These are phyloP conservation scores for Mentha longifolia DNA, from an alignment of 257 asterid genomes.

Conservation along the genomic window DNA sequence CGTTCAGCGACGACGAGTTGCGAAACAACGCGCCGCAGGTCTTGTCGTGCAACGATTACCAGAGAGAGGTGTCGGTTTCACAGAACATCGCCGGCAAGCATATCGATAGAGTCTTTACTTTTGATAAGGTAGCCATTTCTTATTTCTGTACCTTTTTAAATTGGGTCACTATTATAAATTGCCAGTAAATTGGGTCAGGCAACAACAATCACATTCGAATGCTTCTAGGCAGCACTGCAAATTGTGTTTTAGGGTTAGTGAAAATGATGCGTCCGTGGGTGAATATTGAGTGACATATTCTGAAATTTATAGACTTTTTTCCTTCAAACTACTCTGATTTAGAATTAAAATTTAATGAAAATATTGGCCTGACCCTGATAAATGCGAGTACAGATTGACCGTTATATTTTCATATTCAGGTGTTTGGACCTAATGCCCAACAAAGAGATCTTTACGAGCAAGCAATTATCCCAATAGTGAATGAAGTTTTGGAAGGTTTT, in stretches of 20 bases:
- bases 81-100: slow-evolving; percentile 93
- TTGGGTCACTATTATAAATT: not conserved
- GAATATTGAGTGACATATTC: not conserved
- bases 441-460: slow-evolving; percentile 87
- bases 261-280: not conserved
- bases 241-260: not conserved
- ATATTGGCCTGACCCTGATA: not conserved
- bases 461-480: slow-evolving; percentile 79
- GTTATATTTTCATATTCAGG: slow-evolving; percentile 43
- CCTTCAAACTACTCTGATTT: not conserved
- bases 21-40: slow-evolving; percentile 90
- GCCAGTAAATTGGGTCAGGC: slow-evolving; percentile 15
- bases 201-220: not conserved
- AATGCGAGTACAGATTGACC: not conserved
- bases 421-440: slow-evolving; percentile 81
- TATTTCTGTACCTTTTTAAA: not conserved
- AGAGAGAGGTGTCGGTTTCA: slow-evolving; percentile 77
- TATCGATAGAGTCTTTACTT: slow-evolving; percentile 77
- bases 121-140: slow-evolving; percentile 66
- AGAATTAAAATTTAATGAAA: not conserved
- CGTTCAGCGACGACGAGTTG: slow-evolving; percentile 85
- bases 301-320: not conserved
- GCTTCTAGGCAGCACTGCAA: too few species aligned
- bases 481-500: slow-evolving; percentile 88
- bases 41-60: slow-evolving; percentile 79